Evolutionary conservation across 352 stramenopile species (phyloP), one percentile per base, ranked within the genome.

Genomic region (Globisporangium viniferum): DNA sequence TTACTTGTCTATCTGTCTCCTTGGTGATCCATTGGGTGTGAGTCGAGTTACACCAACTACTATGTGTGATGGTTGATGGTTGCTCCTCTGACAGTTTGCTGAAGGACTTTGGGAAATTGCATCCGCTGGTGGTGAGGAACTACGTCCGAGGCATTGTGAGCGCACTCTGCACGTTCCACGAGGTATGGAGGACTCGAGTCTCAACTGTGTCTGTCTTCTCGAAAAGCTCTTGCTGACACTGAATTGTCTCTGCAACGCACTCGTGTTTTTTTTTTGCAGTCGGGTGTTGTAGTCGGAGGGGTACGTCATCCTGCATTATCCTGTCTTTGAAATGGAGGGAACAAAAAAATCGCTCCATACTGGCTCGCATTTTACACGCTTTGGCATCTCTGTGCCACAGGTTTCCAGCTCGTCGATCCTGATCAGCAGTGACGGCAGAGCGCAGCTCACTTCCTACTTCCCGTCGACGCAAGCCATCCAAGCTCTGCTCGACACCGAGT

Each of bases 111-210:
- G 74, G 71, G 7, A 72, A 69, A 7, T 35, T 86, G 39, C 76
- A 86, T 33, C 68, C 74, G 20, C 69, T 82, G 31, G 62, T 58
- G 1, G 73, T 81, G 39, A 73, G 74, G 29, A 68, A 78, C 55
- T 84, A 79, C 49, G 61, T 78, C 0, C 72, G 69, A 33, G 72
- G 70, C 55, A 58, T 82, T 15, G 33, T 80, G 6, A 63, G 46
- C 2, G 73, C 70, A 2, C 74, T 86, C 24, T 9, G 57, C 31
- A 59, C 69, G 29, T 63, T 86, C 15, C 78, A 86, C 27, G 51
- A 82, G 72, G 78, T 85, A 70, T 27, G 12, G 41, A 2, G 27
- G 10, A 10, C 24, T 55, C 8, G 35, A n/a, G 20, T 33, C 29
- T 29, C 31, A 31, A 9, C 15, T 20, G 41, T 9, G 14, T 48